Evolutionary conservation across 2,329 filamentous ascomycete species (phyloP).

Genomic region (Colletotrichum tropicale): DNA sequence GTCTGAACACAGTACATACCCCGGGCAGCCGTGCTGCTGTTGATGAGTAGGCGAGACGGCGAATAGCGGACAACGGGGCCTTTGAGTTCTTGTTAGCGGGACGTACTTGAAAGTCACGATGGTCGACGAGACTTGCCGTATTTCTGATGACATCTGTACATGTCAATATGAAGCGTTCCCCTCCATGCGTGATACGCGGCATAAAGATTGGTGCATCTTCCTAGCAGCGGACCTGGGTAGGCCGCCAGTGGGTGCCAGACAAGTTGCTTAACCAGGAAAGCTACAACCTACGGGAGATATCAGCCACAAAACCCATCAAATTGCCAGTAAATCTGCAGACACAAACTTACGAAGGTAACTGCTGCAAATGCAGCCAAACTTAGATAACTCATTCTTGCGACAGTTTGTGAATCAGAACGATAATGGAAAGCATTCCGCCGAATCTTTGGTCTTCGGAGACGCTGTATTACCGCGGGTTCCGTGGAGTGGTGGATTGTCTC

Average conservation of each 20-base stretch:
- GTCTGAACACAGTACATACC: not conserved
- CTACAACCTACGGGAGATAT: not conserved
- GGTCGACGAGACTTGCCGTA: slow-evolving; percentile 25
- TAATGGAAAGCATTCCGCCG: not conserved
- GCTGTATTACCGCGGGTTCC: not conserved
- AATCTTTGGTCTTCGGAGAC: not conserved
- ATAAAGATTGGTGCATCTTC: slow-evolving; percentile 20
- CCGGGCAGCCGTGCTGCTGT: slow-evolving; percentile 10
- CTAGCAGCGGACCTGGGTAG: not conserved
- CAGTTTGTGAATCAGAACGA: not conserved
- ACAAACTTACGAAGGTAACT: not conserved
- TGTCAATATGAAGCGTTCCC: slow-evolving; percentile 37
- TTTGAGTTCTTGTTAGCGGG: not conserved
- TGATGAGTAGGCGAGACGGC: slow-evolving; percentile 27
- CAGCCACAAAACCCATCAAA: not conserved
- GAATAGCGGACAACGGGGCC: slow-evolving; percentile 28
- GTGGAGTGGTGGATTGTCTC: not conserved
- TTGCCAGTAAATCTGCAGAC: not conserved
- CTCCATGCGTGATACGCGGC: slow-evolving; percentile 37
- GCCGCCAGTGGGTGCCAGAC: not conserved
- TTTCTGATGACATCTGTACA: slow-evolving; percentile 36
- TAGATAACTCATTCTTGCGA: not conserved
- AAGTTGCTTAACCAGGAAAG: not conserved
- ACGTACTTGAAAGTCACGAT: not conserved
- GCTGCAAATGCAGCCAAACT: not conserved